Percentiles rank a stretch among this genome's conserved stretches.
Evolutionary conservation across 257 asterid genomes (phyloP).

Genomic region (Ehretia macrophylla): DNA sequence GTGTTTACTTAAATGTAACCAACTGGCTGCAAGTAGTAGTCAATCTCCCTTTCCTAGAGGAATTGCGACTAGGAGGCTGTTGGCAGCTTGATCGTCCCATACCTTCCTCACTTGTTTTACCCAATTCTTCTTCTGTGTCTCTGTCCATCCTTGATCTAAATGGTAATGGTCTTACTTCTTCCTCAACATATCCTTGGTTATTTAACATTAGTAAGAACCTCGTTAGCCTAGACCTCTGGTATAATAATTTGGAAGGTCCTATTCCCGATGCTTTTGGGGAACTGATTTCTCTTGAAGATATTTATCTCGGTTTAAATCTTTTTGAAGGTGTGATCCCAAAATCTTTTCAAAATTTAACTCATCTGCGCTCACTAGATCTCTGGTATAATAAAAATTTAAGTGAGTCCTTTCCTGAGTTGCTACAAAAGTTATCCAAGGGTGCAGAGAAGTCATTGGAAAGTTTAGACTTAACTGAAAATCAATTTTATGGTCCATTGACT

Average conservation of each 20-base stretch:
- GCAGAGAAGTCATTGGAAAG: conserved; percentile 10
- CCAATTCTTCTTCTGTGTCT: not conserved
- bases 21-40: not conserved
- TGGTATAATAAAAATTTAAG: not conserved
- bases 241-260: conserved; percentile 1
- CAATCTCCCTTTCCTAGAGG: not conserved
- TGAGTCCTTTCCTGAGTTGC: not conserved
- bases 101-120: not conserved
- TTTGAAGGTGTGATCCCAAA: conserved; percentile 7
- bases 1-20: not conserved
- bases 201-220: conserved; percentile 2
- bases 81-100: not conserved
- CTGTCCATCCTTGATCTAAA: not conserved
- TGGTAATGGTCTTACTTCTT: not conserved
- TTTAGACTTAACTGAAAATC: not conserved
- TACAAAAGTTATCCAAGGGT: not conserved
- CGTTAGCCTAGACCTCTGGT: conserved; percentile 1
- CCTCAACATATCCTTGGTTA: conserved; percentile 6
- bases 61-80: not conserved
- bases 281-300: not conserved
- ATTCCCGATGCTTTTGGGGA: conserved; percentile 10
- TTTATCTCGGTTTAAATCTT: not conserved
- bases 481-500: not conserved
- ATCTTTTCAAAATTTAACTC: conserved; percentile 9
- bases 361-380: not conserved